Base-by-base conservation (phyloP, 2,329 filamentous ascomycete genomes). In the Dothiorella sarmentorum region DNA sequence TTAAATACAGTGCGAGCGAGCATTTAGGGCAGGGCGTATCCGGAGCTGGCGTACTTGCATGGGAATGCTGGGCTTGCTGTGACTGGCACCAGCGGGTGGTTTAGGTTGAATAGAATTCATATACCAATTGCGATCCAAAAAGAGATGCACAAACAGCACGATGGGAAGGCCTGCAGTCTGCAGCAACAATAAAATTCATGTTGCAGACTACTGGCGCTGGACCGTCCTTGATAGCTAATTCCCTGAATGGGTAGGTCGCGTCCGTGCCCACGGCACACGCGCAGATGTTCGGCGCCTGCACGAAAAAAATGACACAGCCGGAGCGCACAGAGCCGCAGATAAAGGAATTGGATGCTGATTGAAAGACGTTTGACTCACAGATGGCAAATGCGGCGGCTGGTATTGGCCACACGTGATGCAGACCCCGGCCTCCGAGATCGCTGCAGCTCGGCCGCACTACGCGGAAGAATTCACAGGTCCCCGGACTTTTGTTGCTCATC, bases 21-120 rank as follows among this genome's bases (percentile, higher is more conserved):
- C 58, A 59, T 59, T 53, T 45, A 37, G 45, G 56, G 44, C 45
- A 42, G 29, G 56, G 56, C 45, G 56, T 59, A 59, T 24, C 38
- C 15, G 56, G 56, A 37, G 56, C 45, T 59, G 56, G 52, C 52
- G 52, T 56, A 33, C 18, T 56, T 56, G 38, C 38, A 56, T 56
- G 52, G 56, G 56, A 51, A 37, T 58, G 42, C 31, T 49, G 56
- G 45, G 38, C 45, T 44, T 59, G n/a, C 37, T 42, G 38, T 20
- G 26, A 15, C 38, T 26, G 20, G 52, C 35, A 38, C 49, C 35
- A 27, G 35, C 33, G n/a, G 47, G 15, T 53, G 35, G n/a, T 53
- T 53, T 27, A 18, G 49, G 24, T 27, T 24, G 35, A 53, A 38
- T 53, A 53, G 49, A 53, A 35, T 40, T 27, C 24, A 40, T 53